Conservation (phyloP, 345 rosid genomes). For the Dimocarpus longan region DNA sequence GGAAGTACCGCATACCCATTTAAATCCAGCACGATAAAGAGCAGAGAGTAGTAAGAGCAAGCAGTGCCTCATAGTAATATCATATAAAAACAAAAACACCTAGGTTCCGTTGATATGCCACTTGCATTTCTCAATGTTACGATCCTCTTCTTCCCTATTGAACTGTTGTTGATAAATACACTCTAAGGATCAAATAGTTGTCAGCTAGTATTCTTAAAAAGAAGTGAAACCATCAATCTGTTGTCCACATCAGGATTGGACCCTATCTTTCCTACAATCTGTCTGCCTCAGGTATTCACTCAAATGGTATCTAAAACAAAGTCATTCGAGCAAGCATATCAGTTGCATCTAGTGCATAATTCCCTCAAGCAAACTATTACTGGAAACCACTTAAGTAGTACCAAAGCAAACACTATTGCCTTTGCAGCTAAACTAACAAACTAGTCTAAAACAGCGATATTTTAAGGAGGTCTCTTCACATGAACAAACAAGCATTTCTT, state of each 20-base stretch:
- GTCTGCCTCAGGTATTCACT: neutral
- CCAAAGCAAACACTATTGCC: neutral
- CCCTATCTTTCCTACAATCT: neutral
- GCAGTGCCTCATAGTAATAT: neutral
- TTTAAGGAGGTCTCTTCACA: neutral
- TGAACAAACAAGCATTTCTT: neutral
- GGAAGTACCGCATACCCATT: constrained; percentile 47
- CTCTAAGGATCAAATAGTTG: neutral
- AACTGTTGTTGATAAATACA: neutral
- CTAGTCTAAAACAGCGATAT: too few relatives aligned
- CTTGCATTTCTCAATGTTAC: neutral
- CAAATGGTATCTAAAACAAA: neutral
- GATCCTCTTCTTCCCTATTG: neutral
- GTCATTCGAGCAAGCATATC: neutral
- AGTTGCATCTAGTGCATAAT: neutral
- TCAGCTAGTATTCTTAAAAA: neutral
- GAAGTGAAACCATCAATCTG: neutral
- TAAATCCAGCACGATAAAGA: constrained; percentile 25
- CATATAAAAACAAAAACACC: neutral
- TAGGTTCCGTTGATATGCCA: neutral
- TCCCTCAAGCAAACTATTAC: neutral
- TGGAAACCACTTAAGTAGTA: neutral
- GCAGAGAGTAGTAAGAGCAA: neutral
- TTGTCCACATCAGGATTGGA: neutral
- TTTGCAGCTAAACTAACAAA: neutral